Conservation (phyloP, 1,284 basidiomycete genomes). For the Moniliella sp. region DNA sequence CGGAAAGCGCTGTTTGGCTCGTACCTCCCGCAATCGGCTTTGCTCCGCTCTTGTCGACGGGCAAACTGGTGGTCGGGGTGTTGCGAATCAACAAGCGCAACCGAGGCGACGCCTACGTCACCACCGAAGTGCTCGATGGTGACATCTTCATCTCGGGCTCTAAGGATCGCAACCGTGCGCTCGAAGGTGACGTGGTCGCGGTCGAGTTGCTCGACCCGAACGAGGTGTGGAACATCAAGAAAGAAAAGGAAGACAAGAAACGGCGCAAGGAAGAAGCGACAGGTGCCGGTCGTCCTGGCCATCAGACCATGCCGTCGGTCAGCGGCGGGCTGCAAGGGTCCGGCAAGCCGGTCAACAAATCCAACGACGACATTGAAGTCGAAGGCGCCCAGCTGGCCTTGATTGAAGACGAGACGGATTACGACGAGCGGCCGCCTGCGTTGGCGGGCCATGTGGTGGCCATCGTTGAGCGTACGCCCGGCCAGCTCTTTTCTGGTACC, state of each 20-base stretch:
- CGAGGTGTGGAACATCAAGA: constrained; percentile 86
- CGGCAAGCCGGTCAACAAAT: constrained; percentile 79
- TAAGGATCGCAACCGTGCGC: constrained; percentile 89
- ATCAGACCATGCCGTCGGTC: too few species aligned
- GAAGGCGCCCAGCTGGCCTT: constrained; percentile 89
- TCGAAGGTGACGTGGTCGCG: constrained; percentile 95
- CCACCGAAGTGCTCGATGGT: constrained; percentile 92
- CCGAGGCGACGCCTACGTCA: constrained; percentile 91
- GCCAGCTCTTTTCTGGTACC: constrained; percentile 91
- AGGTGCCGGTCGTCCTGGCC: constrained; percentile 54
- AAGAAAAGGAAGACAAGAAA: constrained; percentile 93
- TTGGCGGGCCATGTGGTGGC: constrained; percentile 83
- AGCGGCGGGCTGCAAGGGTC: too few species aligned
- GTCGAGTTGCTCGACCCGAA: constrained; percentile 75
- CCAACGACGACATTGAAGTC: constrained; percentile 97
- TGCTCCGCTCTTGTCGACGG: constrained; percentile 86
- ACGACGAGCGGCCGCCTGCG: constrained; percentile 42
- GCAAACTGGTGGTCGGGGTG: constrained; percentile 91
- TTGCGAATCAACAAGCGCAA: constrained; percentile 96
- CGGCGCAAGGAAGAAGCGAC: constrained; percentile 77
- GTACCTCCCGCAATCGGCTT: constrained; percentile 86
- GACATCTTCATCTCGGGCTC: constrained; percentile 80
- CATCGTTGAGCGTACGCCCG: constrained; percentile 92
- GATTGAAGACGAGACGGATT: constrained; percentile 82
- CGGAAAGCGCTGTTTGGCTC: constrained; percentile 96